phyloP scores from a whole-genome alignment of 202 grass and related monocot genomes.

The Eragrostis tef region DNA sequence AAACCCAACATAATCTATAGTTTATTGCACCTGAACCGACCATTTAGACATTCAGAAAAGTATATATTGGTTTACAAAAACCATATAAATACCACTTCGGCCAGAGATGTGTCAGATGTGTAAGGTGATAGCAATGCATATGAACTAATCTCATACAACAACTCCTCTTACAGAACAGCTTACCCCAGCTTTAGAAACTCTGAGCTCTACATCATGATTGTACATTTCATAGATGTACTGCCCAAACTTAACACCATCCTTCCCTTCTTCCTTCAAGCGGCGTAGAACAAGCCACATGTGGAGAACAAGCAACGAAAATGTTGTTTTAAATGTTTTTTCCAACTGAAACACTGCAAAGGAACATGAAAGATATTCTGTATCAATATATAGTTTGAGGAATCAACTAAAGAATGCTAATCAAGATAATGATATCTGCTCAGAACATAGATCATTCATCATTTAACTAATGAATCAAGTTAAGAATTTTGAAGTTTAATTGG shows the following conservation, averaged over 20 bases:
- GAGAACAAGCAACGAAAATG: constrained; percentile 95
- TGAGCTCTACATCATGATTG: constrained; percentile 95
- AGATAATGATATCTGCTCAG: constrained; percentile 5
- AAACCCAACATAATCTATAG: background rate
- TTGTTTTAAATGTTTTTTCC: constrained; percentile 99
- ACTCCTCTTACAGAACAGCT: constrained; percentile 42
- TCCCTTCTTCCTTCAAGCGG: constrained; percentile 91
- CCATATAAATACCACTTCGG: background rate
- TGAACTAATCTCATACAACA: background rate
- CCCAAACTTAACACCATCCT: constrained; percentile 89
- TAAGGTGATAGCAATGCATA: constrained; percentile 22
- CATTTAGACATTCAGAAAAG: constrained; percentile 16
- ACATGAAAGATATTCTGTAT: constrained; percentile 34
- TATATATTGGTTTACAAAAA: background rate
- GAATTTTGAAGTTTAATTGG: background rate
- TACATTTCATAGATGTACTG: constrained; percentile 96
- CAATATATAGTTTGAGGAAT: constrained; percentile 33
- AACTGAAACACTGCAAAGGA: constrained; percentile 85
- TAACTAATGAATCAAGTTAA: constrained; percentile 15
- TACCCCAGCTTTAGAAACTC: constrained; percentile 99
- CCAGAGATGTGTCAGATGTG: constrained; percentile 1
- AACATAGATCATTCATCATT: constrained; percentile 20
- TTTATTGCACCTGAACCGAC: constrained; percentile 28
- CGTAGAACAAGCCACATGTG: constrained; percentile 95
- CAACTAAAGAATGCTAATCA: constrained; percentile 28